Evolutionary conservation across 306 rosid species (phyloP).

Genomic region (Benincasa hispida): DNA sequence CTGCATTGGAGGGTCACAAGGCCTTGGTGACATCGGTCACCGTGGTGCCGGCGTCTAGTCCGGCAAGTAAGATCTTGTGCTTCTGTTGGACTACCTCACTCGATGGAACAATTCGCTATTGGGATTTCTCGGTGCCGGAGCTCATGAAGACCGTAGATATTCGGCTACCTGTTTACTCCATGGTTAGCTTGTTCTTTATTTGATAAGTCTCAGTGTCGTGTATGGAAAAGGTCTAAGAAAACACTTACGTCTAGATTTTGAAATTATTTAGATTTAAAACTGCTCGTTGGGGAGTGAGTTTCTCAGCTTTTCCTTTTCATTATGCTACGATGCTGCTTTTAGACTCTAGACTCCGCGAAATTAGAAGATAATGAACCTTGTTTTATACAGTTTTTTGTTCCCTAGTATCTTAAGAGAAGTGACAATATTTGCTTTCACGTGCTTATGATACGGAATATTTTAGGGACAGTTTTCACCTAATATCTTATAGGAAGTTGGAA

Average conservation of each 20-base stretch:
- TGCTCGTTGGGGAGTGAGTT: neutral
- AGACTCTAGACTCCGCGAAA: neutral
- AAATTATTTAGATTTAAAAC: neutral
- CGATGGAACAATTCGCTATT: constrained; percentile 71
- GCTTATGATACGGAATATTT: neutral
- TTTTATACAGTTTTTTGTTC: neutral
- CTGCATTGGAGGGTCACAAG: constrained; percentile 60
- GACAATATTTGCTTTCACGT: neutral
- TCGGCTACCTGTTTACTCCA: constrained; percentile 45
- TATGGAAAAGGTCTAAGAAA: neutral
- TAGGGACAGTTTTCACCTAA: neutral
- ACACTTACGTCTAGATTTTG: neutral
- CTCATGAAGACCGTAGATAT: constrained; percentile 42
- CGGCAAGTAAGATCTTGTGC: constrained; percentile 24
- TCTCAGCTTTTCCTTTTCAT: neutral
- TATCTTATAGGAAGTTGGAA: neutral
- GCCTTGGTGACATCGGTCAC: constrained; percentile 51
- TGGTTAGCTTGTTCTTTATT: constrained; percentile 32
- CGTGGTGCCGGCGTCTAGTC: constrained; percentile 41
- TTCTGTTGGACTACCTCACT: constrained; percentile 77
- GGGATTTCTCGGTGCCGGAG: constrained; percentile 68
- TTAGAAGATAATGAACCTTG: neutral
- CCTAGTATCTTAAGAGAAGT: neutral
- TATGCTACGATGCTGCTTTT: neutral
- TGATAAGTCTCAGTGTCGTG: neutral